These are phyloP conservation scores for Suillus brevipes DNA, from an alignment of 768 basidiomycete species.

Conservation along the genomic window DNA sequence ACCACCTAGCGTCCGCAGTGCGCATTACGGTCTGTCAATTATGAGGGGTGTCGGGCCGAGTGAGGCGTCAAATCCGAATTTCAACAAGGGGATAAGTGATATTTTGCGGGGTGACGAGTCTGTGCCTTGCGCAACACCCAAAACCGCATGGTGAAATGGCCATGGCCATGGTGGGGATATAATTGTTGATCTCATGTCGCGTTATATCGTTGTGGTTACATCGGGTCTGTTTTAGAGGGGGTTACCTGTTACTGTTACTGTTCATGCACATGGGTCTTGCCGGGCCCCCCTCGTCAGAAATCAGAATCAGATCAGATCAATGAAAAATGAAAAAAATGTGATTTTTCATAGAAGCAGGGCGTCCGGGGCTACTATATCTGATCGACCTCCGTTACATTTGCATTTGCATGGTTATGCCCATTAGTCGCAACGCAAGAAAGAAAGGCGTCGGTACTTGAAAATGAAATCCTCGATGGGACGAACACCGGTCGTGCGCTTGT, in stretches of 20 bases:
- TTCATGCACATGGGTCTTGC: neutral
- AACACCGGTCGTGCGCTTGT: neutral
- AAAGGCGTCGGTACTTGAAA: neutral
- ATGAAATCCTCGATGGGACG: neutral
- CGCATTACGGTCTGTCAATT: neutral
- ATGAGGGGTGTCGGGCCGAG: neutral
- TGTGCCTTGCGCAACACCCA: neutral
- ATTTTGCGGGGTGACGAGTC: neutral
- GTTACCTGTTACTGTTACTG: no score
- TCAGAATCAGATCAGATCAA: neutral
- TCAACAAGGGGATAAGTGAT: neutral
- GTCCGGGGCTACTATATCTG: neutral
- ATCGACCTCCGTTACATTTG: neutral
- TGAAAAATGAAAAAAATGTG: neutral
- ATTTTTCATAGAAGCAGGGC: neutral
- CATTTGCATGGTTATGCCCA: neutral
- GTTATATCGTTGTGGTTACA: neutral
- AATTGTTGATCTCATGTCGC: neutral
- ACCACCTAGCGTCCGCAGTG: neutral
- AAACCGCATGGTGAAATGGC: neutral
- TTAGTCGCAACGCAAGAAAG: neutral
- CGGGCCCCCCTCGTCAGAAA: neutral
- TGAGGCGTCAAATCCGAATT: neutral
- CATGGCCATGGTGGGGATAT: neutral
- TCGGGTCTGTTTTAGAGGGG: neutral